Conservation (phyloP, 257 asterid genomes). For the Solanum appendiculatum region DNA sequence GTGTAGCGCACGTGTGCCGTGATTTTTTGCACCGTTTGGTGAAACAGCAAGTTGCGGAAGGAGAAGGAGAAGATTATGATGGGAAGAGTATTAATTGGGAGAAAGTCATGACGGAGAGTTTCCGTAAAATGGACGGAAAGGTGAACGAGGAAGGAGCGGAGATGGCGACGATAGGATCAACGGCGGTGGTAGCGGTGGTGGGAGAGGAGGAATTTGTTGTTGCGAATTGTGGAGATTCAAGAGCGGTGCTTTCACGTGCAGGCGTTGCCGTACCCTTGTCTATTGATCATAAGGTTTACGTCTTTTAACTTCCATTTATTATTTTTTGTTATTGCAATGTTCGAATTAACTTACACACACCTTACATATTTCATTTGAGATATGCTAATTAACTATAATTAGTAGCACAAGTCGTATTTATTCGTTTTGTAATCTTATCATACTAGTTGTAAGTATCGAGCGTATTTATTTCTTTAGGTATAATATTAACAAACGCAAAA, state of each 20-base stretch:
- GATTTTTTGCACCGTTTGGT: slow-evolving; percentile 40
- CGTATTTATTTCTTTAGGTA: too few species aligned
- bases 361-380: too few species aligned
- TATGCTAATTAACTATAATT: too few species aligned
- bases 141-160: slow-evolving; percentile 31
- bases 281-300: slow-evolving; percentile 55
- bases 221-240: slow-evolving; percentile 75
- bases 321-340: background rate
- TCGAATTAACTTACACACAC: background rate
- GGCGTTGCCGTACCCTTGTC: slow-evolving; percentile 53
- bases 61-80: background rate
- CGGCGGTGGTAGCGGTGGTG: slow-evolving; percentile 68
- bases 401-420: background rate
- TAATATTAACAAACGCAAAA: too few species aligned
- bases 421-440: too few species aligned
- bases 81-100: slow-evolving; percentile 29
- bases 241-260: slow-evolving; percentile 61
- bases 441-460: too few species aligned
- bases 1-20: slow-evolving; percentile 52
- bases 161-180: slow-evolving; percentile 53
- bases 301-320: background rate
- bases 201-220: slow-evolving; percentile 60
- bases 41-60: slow-evolving; percentile 4
- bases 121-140: slow-evolving; percentile 54
- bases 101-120: slow-evolving; percentile 40